Evolutionary conservation across 2,329 filamentous ascomycete genomes (phyloP).

Genomic region (Aspergillus sp.): DNA sequence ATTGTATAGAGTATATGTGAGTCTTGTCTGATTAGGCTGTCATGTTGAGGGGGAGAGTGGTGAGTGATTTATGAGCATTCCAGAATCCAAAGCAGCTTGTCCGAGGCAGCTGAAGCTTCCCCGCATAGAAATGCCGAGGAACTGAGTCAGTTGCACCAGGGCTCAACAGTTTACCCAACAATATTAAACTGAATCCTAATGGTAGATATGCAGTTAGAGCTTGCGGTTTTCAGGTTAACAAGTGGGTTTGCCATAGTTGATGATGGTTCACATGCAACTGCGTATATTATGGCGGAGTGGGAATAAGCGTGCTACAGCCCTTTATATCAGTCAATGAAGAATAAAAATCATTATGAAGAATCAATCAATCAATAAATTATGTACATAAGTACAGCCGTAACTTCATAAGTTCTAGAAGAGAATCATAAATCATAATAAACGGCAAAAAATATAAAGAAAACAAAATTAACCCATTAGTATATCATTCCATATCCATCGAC

Average conservation of each 20-base stretch:
- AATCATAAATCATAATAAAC: conserved; percentile 16
- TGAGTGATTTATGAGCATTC: too few species aligned
- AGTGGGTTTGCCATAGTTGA: too few species aligned
- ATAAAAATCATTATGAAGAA: not conserved
- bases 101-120: not conserved
- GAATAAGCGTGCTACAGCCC: too few species aligned
- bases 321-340: too few species aligned
- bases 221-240: too few species aligned
- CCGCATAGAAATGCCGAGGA: not conserved
- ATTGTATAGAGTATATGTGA: not conserved
- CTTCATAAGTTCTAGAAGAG: conserved; percentile 21
- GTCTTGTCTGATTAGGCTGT: not conserved
- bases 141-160: not conserved
- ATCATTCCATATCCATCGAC: not conserved
- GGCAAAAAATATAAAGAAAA: conserved; percentile 8
- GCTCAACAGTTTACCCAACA: not conserved
- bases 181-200: too few species aligned
- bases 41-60: not conserved
- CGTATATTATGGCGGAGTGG: too few species aligned
- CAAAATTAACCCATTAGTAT: conserved; percentile 4
- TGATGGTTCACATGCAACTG: too few species aligned
- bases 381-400: conserved; percentile 16
- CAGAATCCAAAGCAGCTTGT: not conserved
- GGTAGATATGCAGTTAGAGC: too few species aligned
- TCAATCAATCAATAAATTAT: not conserved